Evolutionary conservation across 441 rosid species (phyloP).

Genomic region (Brassica balearica): DNA sequence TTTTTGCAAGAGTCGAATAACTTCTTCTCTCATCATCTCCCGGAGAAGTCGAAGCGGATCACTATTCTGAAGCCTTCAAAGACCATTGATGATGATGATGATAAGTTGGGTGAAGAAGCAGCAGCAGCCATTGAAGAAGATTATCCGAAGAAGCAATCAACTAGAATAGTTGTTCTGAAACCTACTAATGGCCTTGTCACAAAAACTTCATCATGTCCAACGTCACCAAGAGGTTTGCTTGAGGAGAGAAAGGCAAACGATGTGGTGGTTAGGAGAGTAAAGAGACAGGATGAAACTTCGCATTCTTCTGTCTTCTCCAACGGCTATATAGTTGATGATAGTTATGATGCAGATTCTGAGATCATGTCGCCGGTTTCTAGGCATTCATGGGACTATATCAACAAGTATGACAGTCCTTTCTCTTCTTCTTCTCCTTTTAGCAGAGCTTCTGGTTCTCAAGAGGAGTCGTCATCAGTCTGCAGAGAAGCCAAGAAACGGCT

Average conservation of each 20-base stretch:
- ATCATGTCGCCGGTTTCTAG: conserved; percentile 75
- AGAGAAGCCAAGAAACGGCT: conserved; percentile 95
- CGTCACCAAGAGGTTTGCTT: conserved; percentile 52
- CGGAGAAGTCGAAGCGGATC: conserved; percentile 84
- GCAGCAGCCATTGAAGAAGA: conserved; percentile 38
- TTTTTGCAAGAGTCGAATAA: conserved; percentile 83
- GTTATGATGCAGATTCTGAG: conserved; percentile 77
- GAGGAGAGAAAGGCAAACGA: conserved; percentile 57
- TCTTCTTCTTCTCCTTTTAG: conserved; percentile 65
- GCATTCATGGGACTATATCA: conserved; percentile 85
- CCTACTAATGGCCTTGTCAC: conserved; percentile 66
- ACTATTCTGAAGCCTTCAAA: conserved; percentile 87
- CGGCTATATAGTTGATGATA: conserved; percentile 71
- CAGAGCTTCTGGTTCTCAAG: conserved; percentile 75
- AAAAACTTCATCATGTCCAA: conserved; percentile 59
- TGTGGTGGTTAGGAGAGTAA: conserved; percentile 57
- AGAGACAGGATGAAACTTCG: conserved; percentile 54
- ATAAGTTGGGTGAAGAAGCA: conserved; percentile 50
- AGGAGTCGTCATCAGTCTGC: conserved; percentile 94
- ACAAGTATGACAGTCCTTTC: conserved; percentile 69
- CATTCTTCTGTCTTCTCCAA: conserved; percentile 58
- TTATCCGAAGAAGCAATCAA: conserved; percentile 57
- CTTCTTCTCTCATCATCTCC: conserved; percentile 66
- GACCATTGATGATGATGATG: conserved; percentile 51
- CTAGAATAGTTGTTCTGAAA: conserved; percentile 87